phyloP scores from a whole-genome alignment of 495 filamentous ascomycete genomes.

The Choiromyces venosus region DNA sequence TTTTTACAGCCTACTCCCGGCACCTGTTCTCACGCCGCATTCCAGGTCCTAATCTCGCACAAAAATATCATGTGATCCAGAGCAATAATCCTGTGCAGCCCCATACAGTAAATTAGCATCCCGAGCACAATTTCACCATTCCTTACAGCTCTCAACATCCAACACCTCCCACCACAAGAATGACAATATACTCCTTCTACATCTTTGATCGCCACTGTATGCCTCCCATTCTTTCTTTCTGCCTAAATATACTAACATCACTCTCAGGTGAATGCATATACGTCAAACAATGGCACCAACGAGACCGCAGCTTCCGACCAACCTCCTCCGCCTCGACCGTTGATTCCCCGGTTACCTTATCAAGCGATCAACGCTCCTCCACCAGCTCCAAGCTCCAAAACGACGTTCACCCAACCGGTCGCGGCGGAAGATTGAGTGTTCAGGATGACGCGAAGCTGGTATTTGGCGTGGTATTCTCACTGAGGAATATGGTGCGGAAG shows the following conservation, averaged over 20 bases:
- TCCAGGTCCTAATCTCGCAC: too few species aligned
- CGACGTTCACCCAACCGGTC: constrained; percentile 41
- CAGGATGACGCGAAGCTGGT: constrained; percentile 93
- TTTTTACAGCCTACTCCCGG: too few species aligned
- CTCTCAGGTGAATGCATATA: constrained; percentile 92
- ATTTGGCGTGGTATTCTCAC: constrained; percentile 91
- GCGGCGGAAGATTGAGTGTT: constrained; percentile 53
- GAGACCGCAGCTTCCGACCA: constrained; percentile 34
- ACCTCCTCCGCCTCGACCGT: constrained; percentile 43
- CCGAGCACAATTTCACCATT: background rate
- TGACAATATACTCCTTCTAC: constrained; percentile 96
- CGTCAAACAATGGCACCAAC: constrained; percentile 64
- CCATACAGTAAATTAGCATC: background rate
- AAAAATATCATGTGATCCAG: background rate
- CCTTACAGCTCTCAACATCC: background rate
- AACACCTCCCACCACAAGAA: constrained; percentile 43
- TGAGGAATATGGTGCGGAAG: constrained; percentile 95
- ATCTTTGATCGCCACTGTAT: constrained; percentile 98
- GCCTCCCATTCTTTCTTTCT: constrained; percentile 25
- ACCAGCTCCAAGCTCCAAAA: constrained; percentile 42
- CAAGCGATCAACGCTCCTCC: constrained; percentile 37
- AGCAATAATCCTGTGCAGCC: background rate
- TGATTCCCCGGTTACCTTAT: constrained; percentile 35
- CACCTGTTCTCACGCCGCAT: too few species aligned
- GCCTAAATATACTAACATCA: constrained; percentile 17